Evolutionary conservation across 192 early-diverging fungal species (phyloP).

Genomic region (Mortierella alpina): DNA sequence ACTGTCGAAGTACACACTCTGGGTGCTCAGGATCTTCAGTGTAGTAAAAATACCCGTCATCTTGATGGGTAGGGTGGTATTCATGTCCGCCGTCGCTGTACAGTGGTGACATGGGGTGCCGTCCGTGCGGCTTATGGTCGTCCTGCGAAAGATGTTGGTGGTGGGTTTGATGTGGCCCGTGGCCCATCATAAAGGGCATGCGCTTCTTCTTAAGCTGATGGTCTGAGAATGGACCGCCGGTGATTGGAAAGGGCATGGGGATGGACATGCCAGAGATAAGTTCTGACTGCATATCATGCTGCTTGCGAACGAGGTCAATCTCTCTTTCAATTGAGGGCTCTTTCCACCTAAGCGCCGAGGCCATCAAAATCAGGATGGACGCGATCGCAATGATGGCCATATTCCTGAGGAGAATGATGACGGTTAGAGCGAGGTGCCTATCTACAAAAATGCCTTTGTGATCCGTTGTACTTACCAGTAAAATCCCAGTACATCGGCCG

Average conservation of each 20-base stretch:
- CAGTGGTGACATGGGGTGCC: neutral
- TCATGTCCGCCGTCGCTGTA: constrained; percentile 21
- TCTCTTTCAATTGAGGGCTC: constrained; percentile 43
- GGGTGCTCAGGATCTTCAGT: constrained; percentile 7
- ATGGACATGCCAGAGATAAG: constrained; percentile 46
- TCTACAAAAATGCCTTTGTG: neutral
- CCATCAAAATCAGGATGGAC: constrained; percentile 55
- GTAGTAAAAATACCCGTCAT: neutral
- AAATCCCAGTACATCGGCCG: constrained; percentile 58
- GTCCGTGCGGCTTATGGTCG: neutral
- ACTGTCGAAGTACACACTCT: neutral
- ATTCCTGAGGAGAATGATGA: constrained; percentile 48
- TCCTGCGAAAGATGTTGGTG: constrained; percentile 6
- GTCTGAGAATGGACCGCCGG: constrained; percentile 36
- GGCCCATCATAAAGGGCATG: constrained; percentile 34
- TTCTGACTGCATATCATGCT: constrained; percentile 48
- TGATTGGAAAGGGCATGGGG: constrained; percentile 45
- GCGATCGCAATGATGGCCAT: constrained; percentile 62
- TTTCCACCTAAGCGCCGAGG: constrained; percentile 55
- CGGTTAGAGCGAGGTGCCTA: neutral
- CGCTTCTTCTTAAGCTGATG: constrained; percentile 39
- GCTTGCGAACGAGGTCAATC: constrained; percentile 33
- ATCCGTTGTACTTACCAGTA: constrained; percentile 45
- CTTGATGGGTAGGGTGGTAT: constrained; percentile 1
- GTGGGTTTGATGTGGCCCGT: neutral